Evolutionary conservation across 768 basidiomycete genomes (phyloP).

Genomic region (Mycena indigotica): DNA sequence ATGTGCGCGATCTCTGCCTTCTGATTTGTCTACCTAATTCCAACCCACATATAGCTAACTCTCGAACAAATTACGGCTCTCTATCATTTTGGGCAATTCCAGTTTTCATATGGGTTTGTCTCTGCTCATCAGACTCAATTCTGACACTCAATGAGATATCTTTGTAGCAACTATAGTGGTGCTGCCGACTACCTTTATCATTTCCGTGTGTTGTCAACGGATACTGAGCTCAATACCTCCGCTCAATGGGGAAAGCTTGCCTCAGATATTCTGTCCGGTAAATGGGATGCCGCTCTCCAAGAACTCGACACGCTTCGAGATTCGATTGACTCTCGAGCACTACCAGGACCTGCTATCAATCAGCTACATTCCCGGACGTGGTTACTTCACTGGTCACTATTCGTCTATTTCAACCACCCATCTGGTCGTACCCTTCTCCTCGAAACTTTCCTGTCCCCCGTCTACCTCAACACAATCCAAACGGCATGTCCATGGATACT

Average conservation of each 20-base stretch:
- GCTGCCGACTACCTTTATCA: constrained; percentile 98
- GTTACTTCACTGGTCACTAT: constrained; percentile 97
- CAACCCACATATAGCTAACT: constrained; percentile 62
- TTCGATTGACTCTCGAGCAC: constrained; percentile 78
- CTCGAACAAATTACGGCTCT: constrained; percentile 93
- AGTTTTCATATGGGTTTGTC: constrained; percentile 84
- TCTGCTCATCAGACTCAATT: not conserved
- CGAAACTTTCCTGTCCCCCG: constrained; percentile 94
- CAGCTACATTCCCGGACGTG: constrained; percentile 95
- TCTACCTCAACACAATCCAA: constrained; percentile 98
- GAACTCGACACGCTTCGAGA: constrained; percentile 96
- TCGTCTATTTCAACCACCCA: constrained; percentile 97
- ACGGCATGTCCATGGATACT: constrained; percentile 93
- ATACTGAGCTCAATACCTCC: constrained; percentile 89
- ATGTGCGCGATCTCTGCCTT: constrained; percentile 49
- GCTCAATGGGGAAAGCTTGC: constrained; percentile 99
- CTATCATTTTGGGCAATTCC: constrained; percentile 98
- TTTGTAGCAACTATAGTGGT: constrained; percentile 74
- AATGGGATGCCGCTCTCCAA: constrained; percentile 93
- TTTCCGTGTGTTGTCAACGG: constrained; percentile 95
- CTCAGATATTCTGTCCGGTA: constrained; percentile 91
- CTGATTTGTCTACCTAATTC: too few species aligned
- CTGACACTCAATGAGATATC: too few species aligned
- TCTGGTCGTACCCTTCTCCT: constrained; percentile 89
- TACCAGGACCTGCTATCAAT: constrained; percentile 73